Percentiles rank a stretch among this genome's conserved stretches.
Conservation (phyloP, 768 basidiomycete genomes). For the Rhizopogon sp. region DNA sequence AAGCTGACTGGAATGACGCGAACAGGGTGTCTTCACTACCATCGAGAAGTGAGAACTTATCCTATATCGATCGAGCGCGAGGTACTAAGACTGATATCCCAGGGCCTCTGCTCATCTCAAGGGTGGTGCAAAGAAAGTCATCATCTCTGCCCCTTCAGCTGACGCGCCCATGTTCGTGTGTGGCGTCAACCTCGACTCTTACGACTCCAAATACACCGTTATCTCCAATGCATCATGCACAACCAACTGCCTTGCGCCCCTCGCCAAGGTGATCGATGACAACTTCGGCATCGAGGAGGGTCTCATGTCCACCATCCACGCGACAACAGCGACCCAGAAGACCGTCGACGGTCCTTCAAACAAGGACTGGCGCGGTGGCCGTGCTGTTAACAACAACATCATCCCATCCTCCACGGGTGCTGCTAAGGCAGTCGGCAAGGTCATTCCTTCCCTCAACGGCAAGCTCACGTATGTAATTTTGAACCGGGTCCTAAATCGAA, state of each 20-base stretch:
- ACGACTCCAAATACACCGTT: conserved; percentile 85
- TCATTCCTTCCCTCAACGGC: conserved; percentile 94
- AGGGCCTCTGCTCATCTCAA: conserved; percentile 91
- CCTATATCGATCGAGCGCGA: conserved; percentile 1
- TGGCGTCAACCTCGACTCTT: conserved; percentile 92
- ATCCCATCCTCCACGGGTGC: conserved; percentile 99
- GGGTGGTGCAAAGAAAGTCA: conserved; percentile 99
- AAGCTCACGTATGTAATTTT: conserved; percentile 82
- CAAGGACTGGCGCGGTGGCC: conserved; percentile 98
- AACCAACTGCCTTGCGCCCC: conserved; percentile 98
- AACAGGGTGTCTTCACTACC: conserved; percentile 94
- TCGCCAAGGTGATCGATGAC: conserved; percentile 98
- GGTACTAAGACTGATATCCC: neutral
- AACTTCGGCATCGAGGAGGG: conserved; percentile 95
- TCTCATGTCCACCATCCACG: conserved; percentile 98
- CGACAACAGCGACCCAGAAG: conserved; percentile 94
- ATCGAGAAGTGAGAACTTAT: conserved; percentile 61
- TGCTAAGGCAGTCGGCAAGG: conserved; percentile 98
- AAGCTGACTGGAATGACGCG: conserved; percentile 9
- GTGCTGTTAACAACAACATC: conserved; percentile 96
- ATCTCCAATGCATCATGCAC: conserved; percentile 99
- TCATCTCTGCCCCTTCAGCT: conserved; percentile 98
- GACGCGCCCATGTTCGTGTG: conserved; percentile 94
- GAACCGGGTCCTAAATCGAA: neutral
- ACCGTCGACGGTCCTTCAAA: conserved; percentile 90